Evolutionary conservation across 805 yeast genomes (phyloP).

Genomic region (Hanseniaspora nectarophila): DNA sequence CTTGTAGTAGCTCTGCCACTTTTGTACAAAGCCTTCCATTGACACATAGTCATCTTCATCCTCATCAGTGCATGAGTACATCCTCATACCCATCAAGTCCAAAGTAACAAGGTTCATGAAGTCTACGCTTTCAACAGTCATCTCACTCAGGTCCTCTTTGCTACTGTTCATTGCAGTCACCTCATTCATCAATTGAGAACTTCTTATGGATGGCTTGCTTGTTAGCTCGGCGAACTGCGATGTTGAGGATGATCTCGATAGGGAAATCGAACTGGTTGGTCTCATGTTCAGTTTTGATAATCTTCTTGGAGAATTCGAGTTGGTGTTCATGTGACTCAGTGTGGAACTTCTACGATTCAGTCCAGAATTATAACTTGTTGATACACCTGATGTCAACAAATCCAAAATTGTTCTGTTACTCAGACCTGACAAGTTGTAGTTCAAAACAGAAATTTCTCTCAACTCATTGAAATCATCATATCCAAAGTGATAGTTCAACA

Average conservation of each 20-base stretch:
- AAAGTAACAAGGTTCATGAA: constrained; percentile 8
- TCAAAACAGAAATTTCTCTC: not conserved
- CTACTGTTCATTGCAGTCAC: not conserved
- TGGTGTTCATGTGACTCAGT: not conserved
- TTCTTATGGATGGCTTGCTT: not conserved
- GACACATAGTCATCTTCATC: constrained; percentile 15
- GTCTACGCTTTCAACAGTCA: not conserved
- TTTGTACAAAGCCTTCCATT: constrained; percentile 24
- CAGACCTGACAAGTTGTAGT: constrained; percentile 11
- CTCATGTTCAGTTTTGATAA: not conserved
- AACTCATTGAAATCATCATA: constrained; percentile 30
- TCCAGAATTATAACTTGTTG: not conserved
- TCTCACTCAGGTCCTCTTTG: not conserved
- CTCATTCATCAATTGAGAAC: not conserved
- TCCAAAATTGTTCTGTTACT: not conserved
- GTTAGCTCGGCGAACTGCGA: not conserved
- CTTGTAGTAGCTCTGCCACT: constrained; percentile 28
- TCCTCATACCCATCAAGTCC: constrained; percentile 9
- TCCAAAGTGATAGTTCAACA: constrained; percentile 43
- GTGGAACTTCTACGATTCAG: not conserved
- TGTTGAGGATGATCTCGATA: constrained; percentile 11
- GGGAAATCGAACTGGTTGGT: not conserved
- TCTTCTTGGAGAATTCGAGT: not conserved
- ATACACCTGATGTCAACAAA: not conserved
- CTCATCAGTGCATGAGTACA: constrained; percentile 5